Evolutionary conservation across 345 rosid species (phyloP).

Genomic region (Arabis alpina): DNA sequence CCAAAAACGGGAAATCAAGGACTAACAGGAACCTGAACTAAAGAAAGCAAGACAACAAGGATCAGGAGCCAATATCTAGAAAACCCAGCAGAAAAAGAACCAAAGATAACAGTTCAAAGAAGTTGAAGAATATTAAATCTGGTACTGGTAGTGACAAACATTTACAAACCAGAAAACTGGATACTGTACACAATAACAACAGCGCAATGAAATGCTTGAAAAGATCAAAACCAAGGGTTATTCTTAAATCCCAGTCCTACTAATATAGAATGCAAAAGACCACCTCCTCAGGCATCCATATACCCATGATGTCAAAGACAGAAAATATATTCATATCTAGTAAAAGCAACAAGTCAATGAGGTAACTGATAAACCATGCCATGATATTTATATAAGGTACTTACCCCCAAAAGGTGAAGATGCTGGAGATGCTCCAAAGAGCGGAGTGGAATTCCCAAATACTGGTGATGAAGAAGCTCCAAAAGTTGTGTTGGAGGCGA

Average conservation of each 20-base stretch:
- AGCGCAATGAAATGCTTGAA: not conserved
- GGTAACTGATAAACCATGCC: not conserved
- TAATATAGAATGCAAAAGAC: constrained; percentile 13
- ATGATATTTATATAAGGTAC: constrained; percentile 22
- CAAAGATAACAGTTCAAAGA: not conserved
- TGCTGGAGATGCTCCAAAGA: constrained; percentile 75
- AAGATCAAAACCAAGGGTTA: constrained; percentile 21
- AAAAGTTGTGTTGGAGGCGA: constrained; percentile 67
- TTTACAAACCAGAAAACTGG: not conserved
- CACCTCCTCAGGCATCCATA: constrained; percentile 2
- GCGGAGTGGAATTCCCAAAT: constrained; percentile 69
- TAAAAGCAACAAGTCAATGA: constrained; percentile 18
- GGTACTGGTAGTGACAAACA: not conserved
- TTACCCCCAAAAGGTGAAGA: constrained; percentile 87
- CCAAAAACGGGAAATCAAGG: not conserved
- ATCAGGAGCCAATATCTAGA: not conserved
- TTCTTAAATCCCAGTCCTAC: constrained; percentile 2
- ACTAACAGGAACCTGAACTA: constrained; percentile 15
- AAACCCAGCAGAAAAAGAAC: constrained; percentile 5
- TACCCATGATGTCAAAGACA: constrained; percentile 16
- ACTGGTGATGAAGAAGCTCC: constrained; percentile 79
- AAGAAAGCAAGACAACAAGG: constrained; percentile 14
- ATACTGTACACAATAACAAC: constrained; percentile 5
- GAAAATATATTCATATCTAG: not conserved
- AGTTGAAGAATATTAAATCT: not conserved